phyloP scores from a whole-genome alignment of 257 asterid species.

The Cordia subcordata region DNA sequence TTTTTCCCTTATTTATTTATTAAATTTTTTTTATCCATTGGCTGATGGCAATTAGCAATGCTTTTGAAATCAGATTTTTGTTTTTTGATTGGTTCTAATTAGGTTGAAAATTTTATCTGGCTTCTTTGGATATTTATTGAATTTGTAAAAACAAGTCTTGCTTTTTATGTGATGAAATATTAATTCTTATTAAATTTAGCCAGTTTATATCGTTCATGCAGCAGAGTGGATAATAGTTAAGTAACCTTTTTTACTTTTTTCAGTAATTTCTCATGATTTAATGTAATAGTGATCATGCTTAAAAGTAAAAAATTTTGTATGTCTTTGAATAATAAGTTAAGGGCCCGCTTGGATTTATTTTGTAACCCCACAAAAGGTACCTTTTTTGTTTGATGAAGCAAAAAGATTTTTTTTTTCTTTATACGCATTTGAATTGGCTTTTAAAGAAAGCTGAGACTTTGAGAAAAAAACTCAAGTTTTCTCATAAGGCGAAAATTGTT shows the following conservation, averaged over 20 bases:
- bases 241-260: not conserved
- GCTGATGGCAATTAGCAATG: not conserved
- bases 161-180: too few relatives aligned
- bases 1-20: not conserved
- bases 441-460: too few relatives aligned
- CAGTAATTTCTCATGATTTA: not conserved
- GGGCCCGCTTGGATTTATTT: too few relatives aligned
- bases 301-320: not conserved
- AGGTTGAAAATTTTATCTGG: not conserved
- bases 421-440: too few relatives aligned
- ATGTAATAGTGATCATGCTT: not conserved
- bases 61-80: not conserved
- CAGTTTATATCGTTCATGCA: not conserved
- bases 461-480: too few relatives aligned
- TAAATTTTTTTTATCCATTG: not conserved
- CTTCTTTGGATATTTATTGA: too few relatives aligned
- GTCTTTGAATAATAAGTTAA: too few relatives aligned
- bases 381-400: too few relatives aligned
- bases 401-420: too few relatives aligned
- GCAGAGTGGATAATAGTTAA: not conserved
- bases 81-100: not conserved
- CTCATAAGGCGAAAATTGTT: too few relatives aligned
- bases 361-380: too few relatives aligned
- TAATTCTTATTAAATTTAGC: not conserved
- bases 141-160: too few relatives aligned